phyloP scores from a whole-genome alignment of 495 filamentous ascomycete genomes.

The Penicillium robsamsonii region DNA sequence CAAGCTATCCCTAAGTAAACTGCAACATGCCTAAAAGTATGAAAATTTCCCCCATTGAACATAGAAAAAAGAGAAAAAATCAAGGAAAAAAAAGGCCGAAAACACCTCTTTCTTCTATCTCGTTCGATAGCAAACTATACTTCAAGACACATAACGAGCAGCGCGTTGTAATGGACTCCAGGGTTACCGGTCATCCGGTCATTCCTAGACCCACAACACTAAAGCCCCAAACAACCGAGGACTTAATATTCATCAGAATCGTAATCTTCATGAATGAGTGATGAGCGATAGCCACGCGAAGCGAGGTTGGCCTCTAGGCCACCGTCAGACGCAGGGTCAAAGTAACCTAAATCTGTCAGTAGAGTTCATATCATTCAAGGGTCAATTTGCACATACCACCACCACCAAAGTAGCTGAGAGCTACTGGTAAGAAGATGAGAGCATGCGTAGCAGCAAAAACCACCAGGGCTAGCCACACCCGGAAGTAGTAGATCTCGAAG shows the following conservation, averaged over 20 bases:
- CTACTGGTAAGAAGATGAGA: constrained; percentile 87
- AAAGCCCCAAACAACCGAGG: constrained; percentile 5
- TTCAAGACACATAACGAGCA: neutral
- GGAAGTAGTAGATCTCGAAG: constrained; percentile 98
- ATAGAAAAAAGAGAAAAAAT: neutral
- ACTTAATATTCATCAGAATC: constrained; percentile 52
- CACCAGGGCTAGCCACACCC: constrained; percentile 90
- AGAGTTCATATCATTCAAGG: constrained; percentile 1
- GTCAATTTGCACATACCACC: constrained; percentile 53
- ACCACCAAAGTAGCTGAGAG: constrained; percentile 81
- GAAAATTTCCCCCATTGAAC: neutral
- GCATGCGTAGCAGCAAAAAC: constrained; percentile 86
- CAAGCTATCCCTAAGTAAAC: neutral
- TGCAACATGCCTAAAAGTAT: neutral
- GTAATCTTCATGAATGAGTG: constrained; percentile 51
- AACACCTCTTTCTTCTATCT: neutral
- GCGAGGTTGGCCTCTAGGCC: constrained; percentile 82
- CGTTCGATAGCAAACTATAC: neutral
- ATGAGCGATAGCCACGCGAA: constrained; percentile 48
- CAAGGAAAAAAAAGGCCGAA: neutral
- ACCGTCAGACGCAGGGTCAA: constrained; percentile 78
- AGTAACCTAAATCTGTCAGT: constrained; percentile 56
- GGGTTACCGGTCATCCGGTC: neutral
- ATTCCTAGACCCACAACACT: constrained; percentile 9
- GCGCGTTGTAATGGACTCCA: neutral